Conservation (phyloP, 257 asterid species). For the Nicotiana sylvestris region DNA sequence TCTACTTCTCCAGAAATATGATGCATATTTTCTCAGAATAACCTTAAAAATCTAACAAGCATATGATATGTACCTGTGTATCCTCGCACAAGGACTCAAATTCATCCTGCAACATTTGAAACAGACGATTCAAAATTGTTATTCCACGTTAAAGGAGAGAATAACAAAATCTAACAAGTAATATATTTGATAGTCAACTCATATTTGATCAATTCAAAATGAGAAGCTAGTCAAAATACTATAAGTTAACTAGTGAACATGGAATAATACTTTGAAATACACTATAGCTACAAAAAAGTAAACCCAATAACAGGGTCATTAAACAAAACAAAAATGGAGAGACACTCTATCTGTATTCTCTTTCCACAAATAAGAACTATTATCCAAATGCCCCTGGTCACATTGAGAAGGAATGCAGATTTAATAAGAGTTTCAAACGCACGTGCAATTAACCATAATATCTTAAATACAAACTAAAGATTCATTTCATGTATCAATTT, state of each 20-base stretch:
- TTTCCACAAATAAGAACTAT: not conserved
- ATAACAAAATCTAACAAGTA: not conserved
- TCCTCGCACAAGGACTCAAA: conserved; percentile 44
- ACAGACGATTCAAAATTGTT: not conserved
- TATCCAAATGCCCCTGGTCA: not conserved
- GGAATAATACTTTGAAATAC: not conserved
- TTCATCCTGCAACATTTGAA: conserved; percentile 47
- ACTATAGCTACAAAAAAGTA: not conserved
- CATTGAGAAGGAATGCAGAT: conserved; percentile 3
- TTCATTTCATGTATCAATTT: not conserved
- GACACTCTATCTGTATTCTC: not conserved
- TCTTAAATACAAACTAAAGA: not conserved
- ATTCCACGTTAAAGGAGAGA: not conserved
- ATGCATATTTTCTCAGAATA: not conserved
- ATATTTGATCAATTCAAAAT: not conserved
- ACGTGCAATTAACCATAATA: not conserved
- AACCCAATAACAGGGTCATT: not conserved
- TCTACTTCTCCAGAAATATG: too few relatives aligned
- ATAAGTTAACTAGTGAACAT: not conserved
- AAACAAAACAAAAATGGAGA: not conserved
- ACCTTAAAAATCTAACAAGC: not conserved
- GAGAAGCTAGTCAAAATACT: not conserved
- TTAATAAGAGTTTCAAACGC: not conserved
- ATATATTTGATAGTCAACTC: too few relatives aligned
- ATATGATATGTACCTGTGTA: conserved; percentile 42